These are phyloP conservation scores for Collybia sordida DNA, from an alignment of 768 basidiomycete genomes.

Conservation along the genomic window DNA sequence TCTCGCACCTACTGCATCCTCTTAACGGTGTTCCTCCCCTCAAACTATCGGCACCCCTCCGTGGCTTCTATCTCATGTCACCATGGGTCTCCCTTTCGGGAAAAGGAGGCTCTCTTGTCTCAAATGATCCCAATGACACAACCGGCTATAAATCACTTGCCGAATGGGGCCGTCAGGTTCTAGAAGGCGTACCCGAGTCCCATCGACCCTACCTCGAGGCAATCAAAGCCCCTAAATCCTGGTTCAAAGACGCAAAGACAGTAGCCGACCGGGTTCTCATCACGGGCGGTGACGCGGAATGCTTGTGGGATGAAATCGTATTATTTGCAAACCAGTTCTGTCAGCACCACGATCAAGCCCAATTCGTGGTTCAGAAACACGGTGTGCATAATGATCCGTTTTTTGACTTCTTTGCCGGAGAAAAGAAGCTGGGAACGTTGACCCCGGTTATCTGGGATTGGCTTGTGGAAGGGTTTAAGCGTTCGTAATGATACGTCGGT, in stretches of 20 bases:
- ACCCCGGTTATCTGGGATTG: conserved; percentile 18
- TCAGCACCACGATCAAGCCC: background rate
- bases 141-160: conserved; percentile 6
- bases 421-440: conserved; percentile 11
- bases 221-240: conserved; percentile 16
- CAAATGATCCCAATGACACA: conserved; percentile 15
- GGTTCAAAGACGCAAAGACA: conserved; percentile 22
- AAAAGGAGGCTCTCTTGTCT: conserved; percentile 4
- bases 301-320: conserved; percentile 21
- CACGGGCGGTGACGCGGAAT: conserved; percentile 22
- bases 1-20: conserved; percentile 30
- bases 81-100: conserved; percentile 24
- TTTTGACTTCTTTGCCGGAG: conserved; percentile 9
- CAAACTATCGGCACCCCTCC: conserved; percentile 14
- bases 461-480: conserved; percentile 8
- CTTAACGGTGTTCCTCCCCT: conserved; percentile 13
- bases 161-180: conserved; percentile 10
- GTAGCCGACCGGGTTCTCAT: conserved; percentile 22
- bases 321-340: background rate
- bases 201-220: conserved; percentile 17
- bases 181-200: conserved; percentile 12
- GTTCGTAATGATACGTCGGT: background rate
- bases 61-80: conserved; percentile 30
- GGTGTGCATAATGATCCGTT: conserved; percentile 32
- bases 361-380: conserved; percentile 20